Evolutionary conservation across 306 rosid species (phyloP).

Genomic region (Dalbergia cochinchinensis): DNA sequence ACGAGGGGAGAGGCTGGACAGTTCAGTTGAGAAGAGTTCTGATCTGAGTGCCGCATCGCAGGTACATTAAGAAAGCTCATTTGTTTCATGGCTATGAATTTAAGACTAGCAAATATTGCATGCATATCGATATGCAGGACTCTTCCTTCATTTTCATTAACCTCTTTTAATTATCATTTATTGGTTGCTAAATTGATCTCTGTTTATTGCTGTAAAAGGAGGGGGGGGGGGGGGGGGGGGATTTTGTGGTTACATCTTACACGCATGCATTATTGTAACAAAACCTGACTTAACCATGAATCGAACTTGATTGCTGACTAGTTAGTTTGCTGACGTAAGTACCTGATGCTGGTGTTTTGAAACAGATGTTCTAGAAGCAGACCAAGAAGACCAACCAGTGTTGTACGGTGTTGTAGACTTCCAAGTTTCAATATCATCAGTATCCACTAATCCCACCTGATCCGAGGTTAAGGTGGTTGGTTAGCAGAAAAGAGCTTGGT

Average conservation of each 20-base stretch:
- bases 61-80: conserved; percentile 53
- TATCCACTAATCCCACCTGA: background rate
- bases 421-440: background rate
- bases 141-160: no score
- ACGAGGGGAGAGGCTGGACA: conserved; percentile 96
- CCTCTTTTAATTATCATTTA: no score
- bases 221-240: background rate
- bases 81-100: no score
- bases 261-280: background rate
- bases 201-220: no score
- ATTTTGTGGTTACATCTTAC: background rate
- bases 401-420: conserved; percentile 71
- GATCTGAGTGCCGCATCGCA: conserved; percentile 98
- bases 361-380: conserved; percentile 99
- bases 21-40: conserved; percentile 98
- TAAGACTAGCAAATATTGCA: no score
- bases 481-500: background rate
- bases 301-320: background rate
- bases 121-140: background rate
- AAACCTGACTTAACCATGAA: no score
- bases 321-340: conserved; percentile 37
- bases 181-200: no score
- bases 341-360: conserved; percentile 46
- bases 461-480: background rate
- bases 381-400: conserved; percentile 93